phyloP scores from a whole-genome alignment of 2,329 filamentous ascomycete species.

The Lomentospora prolificans region DNA sequence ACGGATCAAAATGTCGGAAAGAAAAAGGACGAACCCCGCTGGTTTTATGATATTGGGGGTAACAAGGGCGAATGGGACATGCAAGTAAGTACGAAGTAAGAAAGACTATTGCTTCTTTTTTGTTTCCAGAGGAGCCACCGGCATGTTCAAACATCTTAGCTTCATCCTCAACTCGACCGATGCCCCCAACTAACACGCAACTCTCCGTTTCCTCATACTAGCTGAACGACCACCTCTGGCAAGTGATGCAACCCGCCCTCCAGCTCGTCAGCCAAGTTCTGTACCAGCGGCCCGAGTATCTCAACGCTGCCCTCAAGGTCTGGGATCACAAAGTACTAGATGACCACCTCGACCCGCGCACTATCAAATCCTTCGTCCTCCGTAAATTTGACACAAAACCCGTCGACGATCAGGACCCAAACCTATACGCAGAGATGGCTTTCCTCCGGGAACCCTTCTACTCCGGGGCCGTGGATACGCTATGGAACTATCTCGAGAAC shows the following conservation, averaged over 20 bases:
- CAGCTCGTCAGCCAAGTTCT: constrained; percentile 18
- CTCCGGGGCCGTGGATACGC: neutral
- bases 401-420: no score
- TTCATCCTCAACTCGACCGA: no score
- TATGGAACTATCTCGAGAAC: neutral
- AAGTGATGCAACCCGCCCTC: constrained; percentile 19
- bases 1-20: neutral
- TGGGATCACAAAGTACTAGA: constrained; percentile 16
- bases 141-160: no score
- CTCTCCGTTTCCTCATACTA: no score
- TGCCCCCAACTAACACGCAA: no score
- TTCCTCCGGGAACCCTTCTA: neutral
- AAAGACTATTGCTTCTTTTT: no score
- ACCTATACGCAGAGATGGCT: neutral
- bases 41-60: constrained; percentile 15
- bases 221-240: constrained; percentile 19
- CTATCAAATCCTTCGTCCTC: no score
- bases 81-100: constrained; percentile 12
- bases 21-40: neutral
- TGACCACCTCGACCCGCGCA: constrained; percentile 9
- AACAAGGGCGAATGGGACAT: constrained; percentile 17
- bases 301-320: constrained; percentile 14
- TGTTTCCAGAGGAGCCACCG: neutral
- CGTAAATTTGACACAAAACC: no score
- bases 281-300: constrained; percentile 13